These are phyloP conservation scores for Hydnum rufescens DNA, from an alignment of 768 basidiomycete species.

Conservation along the genomic window DNA sequence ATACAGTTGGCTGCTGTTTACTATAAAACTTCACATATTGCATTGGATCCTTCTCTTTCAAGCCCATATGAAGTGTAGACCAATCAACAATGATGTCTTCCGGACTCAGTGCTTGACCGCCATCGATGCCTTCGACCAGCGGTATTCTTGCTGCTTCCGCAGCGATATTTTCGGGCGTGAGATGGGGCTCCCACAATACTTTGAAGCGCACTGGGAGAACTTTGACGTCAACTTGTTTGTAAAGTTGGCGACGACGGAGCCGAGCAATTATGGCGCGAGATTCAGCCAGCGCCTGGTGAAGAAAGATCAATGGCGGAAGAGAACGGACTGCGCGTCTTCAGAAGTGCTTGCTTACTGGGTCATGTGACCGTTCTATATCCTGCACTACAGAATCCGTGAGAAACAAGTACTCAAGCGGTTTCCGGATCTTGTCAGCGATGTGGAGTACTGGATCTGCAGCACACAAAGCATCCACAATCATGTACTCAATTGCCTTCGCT, in stretches of 20 bases:
- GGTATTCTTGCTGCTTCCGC: constrained; percentile 2
- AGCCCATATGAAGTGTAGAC: constrained; percentile 55
- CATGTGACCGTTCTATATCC: constrained; percentile 34
- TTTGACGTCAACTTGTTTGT: constrained; percentile 49
- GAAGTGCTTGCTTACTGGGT: constrained; percentile 23
- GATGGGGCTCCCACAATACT: constrained; percentile 7
- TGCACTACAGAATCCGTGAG: constrained; percentile 51
- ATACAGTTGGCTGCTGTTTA: constrained; percentile 38
- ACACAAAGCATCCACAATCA: constrained; percentile 65
- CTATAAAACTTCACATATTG: constrained; percentile 54
- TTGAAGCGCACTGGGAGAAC: constrained; percentile 22
- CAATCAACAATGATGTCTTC: constrained; percentile 44
- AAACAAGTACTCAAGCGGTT: constrained; percentile 39
- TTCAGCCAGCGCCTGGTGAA: constrained; percentile 32
- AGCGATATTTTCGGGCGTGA: constrained; percentile 6
- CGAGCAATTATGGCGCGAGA: constrained; percentile 43
- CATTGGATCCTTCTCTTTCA: constrained; percentile 48
- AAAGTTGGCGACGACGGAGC: constrained; percentile 43
- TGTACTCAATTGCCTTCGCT: constrained; percentile 55
- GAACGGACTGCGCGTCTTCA: not conserved
- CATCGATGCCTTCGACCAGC: not conserved
- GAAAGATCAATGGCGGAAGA: not conserved
- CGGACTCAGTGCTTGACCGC: constrained; percentile 11
- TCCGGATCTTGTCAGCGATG: constrained; percentile 33
- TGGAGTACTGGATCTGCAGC: constrained; percentile 44